Conservation (phyloP, 176 grass and related monocot genomes). For the Alopecurus myosuroides region DNA sequence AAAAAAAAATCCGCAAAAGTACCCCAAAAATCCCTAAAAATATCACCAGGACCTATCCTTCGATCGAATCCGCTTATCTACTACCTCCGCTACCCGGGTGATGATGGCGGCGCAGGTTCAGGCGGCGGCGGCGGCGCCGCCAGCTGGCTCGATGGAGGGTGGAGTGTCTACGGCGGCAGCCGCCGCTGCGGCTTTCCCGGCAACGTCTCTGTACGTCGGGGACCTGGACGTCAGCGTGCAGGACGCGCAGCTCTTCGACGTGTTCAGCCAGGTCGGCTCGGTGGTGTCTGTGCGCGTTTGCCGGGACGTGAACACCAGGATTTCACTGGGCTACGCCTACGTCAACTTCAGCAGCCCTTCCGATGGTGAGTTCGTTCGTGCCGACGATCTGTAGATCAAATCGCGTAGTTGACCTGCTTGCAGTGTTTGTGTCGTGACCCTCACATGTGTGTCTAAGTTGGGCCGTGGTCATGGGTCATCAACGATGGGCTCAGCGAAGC, state of each 20-base stretch:
- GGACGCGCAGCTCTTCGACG: constrained; percentile 46
- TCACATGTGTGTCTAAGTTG: too few species aligned
- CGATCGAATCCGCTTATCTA: constrained; percentile 21
- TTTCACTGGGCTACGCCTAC: constrained; percentile 55
- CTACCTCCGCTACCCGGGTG: background rate
- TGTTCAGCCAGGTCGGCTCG: constrained; percentile 40
- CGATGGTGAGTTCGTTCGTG: constrained; percentile 32
- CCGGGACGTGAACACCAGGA: constrained; percentile 35
- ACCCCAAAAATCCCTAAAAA: constrained; percentile 23
- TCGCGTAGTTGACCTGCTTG: background rate
- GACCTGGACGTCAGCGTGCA: constrained; percentile 48
- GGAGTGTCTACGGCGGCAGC: background rate
- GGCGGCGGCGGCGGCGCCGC: background rate
- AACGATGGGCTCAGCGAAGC: too few species aligned
- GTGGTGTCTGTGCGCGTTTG: constrained; percentile 60
- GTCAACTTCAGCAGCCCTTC: constrained; percentile 39
- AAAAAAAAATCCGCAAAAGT: constrained; percentile 23
- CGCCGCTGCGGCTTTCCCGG: background rate
- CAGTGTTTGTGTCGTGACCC: too few species aligned
- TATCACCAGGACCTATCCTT: background rate
- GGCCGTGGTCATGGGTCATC: too few species aligned
- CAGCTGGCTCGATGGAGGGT: background rate
- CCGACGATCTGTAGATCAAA: background rate
- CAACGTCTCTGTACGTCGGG: constrained; percentile 55
- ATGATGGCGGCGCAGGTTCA: constrained; percentile 19